phyloP scores from a whole-genome alignment of 2,329 filamentous ascomycete genomes.

The Ceratocystis cacaofunesta region DNA sequence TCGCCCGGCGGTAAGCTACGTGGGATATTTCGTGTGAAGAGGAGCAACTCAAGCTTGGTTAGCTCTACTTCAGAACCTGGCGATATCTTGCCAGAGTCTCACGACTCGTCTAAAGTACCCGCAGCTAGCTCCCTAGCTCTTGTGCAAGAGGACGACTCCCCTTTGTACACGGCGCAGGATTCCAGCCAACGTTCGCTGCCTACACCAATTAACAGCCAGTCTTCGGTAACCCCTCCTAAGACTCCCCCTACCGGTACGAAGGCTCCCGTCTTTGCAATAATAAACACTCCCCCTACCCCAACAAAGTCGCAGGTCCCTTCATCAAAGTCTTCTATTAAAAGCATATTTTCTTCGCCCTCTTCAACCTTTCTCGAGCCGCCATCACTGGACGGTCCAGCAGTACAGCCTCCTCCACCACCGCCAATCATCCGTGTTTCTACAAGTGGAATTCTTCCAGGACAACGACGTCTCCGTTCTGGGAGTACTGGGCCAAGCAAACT shows the following conservation, averaged over 20 bases:
- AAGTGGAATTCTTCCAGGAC: conserved; percentile 44
- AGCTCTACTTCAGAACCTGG: conserved; percentile 20
- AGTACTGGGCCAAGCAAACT: conserved; percentile 64
- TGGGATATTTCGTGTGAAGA: conserved; percentile 52
- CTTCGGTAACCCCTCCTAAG: conserved; percentile 27
- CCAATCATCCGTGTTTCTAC: conserved; percentile 8
- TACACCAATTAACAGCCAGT: conserved; percentile 6
- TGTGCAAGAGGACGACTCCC: background rate
- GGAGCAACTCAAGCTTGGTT: conserved; percentile 23
- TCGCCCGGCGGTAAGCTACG: conserved; percentile 59
- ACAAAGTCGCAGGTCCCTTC: conserved; percentile 29
- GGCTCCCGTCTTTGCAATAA: conserved; percentile 37
- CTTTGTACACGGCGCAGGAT: background rate
- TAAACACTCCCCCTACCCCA: conserved; percentile 53
- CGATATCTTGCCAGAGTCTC: conserved; percentile 26
- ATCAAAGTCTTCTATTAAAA: conserved; percentile 19
- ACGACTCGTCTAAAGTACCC: conserved; percentile 15
- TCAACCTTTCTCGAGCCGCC: conserved; percentile 1
- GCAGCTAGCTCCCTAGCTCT: conserved; percentile 13
- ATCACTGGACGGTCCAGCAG: background rate
- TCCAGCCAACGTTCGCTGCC: conserved; percentile 8
- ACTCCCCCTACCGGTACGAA: conserved; percentile 30
- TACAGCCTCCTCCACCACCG: conserved; percentile 4
- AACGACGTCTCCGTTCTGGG: conserved; percentile 17
- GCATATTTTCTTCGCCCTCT: conserved; percentile 13